Evolutionary conservation across 2,329 filamentous ascomycete genomes (phyloP).

Genomic region (Hypoxylon sp.): DNA sequence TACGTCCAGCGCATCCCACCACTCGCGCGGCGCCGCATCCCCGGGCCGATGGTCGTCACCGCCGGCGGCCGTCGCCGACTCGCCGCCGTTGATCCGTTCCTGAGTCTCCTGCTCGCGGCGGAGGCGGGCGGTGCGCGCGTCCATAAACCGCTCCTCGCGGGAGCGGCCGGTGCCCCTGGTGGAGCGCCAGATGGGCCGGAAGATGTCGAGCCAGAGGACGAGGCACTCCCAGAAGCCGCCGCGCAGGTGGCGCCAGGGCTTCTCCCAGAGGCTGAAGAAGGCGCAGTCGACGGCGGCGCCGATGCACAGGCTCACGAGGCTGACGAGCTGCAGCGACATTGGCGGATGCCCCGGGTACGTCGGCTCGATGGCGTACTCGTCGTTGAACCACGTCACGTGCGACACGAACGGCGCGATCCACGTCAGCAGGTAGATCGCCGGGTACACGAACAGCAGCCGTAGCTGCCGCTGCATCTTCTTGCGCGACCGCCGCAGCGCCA

Average conservation of each 20-base stretch:
- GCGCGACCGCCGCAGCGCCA: constrained; percentile 51
- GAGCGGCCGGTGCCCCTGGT: constrained; percentile 51
- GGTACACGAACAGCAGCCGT: constrained; percentile 78
- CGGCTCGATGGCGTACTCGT: constrained; percentile 25
- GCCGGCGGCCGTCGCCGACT: constrained; percentile 24
- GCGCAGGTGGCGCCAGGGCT: constrained; percentile 70
- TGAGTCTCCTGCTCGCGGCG: constrained; percentile 58
- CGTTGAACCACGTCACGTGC: constrained; percentile 67
- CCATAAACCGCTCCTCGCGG: constrained; percentile 61
- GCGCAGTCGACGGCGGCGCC: constrained; percentile 74
- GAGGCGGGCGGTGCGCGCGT: constrained; percentile 57
- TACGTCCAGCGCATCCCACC: constrained; percentile 51
- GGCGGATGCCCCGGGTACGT: constrained; percentile 49
- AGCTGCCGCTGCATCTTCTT: constrained; percentile 71
- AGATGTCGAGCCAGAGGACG: constrained; percentile 34
- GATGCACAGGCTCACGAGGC: constrained; percentile 65
- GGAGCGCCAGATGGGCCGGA: constrained; percentile 14
- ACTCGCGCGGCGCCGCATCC: constrained; percentile 40
- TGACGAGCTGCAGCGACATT: constrained; percentile 62
- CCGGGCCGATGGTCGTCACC: constrained; percentile 12
- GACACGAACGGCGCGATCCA: constrained; percentile 76
- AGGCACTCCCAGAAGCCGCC: constrained; percentile 46
- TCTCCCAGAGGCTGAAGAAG: constrained; percentile 74
- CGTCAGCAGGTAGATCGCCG: constrained; percentile 72
- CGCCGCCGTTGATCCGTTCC: constrained; percentile 31